Evolutionary conservation across 2,329 filamentous ascomycete genomes (phyloP).

Genomic region (Plectosphaerella cucumerina): DNA sequence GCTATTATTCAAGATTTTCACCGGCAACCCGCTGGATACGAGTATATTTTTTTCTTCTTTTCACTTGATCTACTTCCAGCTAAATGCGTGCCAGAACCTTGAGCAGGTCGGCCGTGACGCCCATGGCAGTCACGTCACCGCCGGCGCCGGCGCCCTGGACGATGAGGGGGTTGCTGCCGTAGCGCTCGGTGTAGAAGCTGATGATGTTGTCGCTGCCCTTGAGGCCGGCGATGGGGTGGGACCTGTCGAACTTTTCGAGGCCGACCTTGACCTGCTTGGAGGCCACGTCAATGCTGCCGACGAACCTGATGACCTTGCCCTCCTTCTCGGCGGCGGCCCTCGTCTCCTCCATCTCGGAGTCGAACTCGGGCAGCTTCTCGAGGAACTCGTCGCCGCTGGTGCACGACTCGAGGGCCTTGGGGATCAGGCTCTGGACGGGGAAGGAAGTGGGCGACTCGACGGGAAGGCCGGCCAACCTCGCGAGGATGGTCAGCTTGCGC

Average conservation of each 20-base stretch:
- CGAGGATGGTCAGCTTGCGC: slow-evolving; percentile 93
- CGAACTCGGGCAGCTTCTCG: slow-evolving; percentile 72
- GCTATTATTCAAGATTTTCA: too few relatives aligned
- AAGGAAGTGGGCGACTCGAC: slow-evolving; percentile 84
- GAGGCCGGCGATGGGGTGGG: slow-evolving; percentile 86
- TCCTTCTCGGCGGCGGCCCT: slow-evolving; percentile 82
- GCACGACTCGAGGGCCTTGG: slow-evolving; percentile 75
- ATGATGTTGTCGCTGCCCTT: slow-evolving; percentile 99
- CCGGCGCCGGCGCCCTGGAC: slow-evolving; percentile 93
- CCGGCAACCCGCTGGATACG: background rate
- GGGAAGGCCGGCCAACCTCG: slow-evolving; percentile 75
- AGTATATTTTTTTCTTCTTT: background rate
- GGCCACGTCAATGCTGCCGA: slow-evolving; percentile 87
- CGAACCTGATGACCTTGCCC: slow-evolving; percentile 90
- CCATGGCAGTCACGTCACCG: slow-evolving; percentile 96
- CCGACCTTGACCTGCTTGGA: slow-evolving; percentile 84
- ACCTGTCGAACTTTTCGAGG: slow-evolving; percentile 80
- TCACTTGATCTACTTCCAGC: background rate
- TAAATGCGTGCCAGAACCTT: slow-evolving; percentile 74
- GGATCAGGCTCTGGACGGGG: slow-evolving; percentile 91
- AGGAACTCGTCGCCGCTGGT: slow-evolving; percentile 83
- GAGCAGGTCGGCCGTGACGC: slow-evolving; percentile 87
- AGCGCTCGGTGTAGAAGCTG: slow-evolving; percentile 95
- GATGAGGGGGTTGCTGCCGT: slow-evolving; percentile 85
- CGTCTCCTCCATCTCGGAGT: slow-evolving; percentile 82